These are phyloP conservation scores for Protomyces pachydermus DNA, from an alignment of 1,139 yeast species.

Conservation along the genomic window DNA sequence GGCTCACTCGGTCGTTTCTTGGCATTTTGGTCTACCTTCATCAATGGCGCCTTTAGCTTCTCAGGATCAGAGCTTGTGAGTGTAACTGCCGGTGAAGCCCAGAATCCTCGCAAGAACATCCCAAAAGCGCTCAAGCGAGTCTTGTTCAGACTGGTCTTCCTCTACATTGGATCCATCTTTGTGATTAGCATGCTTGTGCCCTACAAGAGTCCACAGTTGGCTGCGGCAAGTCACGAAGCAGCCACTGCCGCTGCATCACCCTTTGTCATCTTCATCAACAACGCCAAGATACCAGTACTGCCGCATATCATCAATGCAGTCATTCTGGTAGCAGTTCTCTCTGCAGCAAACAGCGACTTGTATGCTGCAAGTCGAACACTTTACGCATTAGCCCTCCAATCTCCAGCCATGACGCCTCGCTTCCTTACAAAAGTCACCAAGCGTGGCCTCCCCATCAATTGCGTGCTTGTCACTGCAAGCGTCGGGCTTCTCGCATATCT, in stretches of 20 bases:
- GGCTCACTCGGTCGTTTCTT: constrained; percentile 48
- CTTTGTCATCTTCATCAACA: constrained; percentile 65
- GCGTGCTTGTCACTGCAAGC: constrained; percentile 46
- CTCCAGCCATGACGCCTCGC: constrained; percentile 54
- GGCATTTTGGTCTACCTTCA: constrained; percentile 66
- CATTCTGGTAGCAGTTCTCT: constrained; percentile 60
- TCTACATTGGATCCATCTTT: constrained; percentile 72
- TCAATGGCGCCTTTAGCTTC: constrained; percentile 58
- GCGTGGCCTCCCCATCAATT: constrained; percentile 53
- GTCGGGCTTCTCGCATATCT: constrained; percentile 56
- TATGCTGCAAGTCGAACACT: constrained; percentile 58
- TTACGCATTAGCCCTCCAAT: constrained; percentile 52
- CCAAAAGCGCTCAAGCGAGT: constrained; percentile 83
- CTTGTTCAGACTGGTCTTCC: constrained; percentile 69
- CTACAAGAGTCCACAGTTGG: constrained; percentile 54
- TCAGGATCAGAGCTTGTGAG: constrained; percentile 85
- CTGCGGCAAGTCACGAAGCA: constrained; percentile 39
- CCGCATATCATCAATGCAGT: constrained; percentile 73
- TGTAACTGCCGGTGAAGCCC: constrained; percentile 82
- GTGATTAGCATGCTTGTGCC: constrained; percentile 65
- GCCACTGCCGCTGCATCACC: constrained; percentile 55
- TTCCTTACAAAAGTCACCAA: constrained; percentile 53
- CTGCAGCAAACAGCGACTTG: constrained; percentile 72
- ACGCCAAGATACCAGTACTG: constrained; percentile 64
- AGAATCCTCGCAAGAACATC: constrained; percentile 73